Base-by-base conservation (phyloP, 2,329 filamentous ascomycete species). In the Scolecobasidium constrictum region DNA sequence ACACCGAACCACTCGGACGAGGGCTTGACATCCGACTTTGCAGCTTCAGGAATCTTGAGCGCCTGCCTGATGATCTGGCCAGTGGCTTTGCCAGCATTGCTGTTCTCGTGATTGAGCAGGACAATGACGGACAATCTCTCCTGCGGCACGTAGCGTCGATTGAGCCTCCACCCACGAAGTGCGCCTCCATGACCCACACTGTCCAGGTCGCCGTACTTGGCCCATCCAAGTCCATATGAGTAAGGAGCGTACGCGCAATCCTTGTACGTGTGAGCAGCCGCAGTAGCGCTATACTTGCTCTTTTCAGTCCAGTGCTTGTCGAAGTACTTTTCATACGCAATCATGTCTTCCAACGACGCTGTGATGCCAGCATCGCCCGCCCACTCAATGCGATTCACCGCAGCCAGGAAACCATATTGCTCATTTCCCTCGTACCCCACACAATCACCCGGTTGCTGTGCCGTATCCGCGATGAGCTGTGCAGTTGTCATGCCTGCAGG, bases 301-400 rank as follows among this genome's bases (percentile, higher is more conserved):
- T 57, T 17, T 4, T 45, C 35, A 26, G 11, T 11, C 34, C 34
- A 36, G 34, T 15, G 34, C 34, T 36, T 13, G 34, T 68, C 55
- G 12, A 69, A 48, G 47, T 59, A 63, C 46, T 59, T 55, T 47
- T 69, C 66, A 44, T 66, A 69, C 1, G 62, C 62, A 39, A 68
- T 57, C 66, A 69, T 68, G 47, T 69, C 66, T n/a, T 53, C 50
- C 3, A 68, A 57, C 4, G 64, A 62, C 38, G 63, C 65, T 3
- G 61, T 62, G 11, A 67, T 51, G 5, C 66, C 66, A 4, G 66
- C 66, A 52, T 68, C 66, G 3, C 64, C 66, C 15, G 64, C 57
- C 66, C 66, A 69, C 46, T 68, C 63, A 38, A 68, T 68, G 0
- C 55, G 54, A 42, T 69, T 68, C 11, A 53, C 42, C 3, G 58